phyloP scores from a whole-genome alignment of 352 stramenopile species.

The Globisporangium recalcitrans region DNA sequence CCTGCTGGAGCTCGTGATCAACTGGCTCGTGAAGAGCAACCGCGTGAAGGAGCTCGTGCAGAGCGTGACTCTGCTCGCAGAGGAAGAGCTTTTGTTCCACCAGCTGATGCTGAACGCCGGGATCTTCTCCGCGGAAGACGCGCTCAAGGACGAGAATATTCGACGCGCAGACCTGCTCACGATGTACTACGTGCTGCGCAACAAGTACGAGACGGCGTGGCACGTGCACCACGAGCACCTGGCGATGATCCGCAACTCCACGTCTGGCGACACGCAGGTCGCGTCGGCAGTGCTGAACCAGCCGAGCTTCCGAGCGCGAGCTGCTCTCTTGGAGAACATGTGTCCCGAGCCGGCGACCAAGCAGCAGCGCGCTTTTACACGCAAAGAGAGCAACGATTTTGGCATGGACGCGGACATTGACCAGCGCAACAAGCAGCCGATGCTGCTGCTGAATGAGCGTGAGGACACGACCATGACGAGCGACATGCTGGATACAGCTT shows the following conservation, averaged over 20 bases:
- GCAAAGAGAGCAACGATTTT: slow-evolving; percentile 26
- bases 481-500: slow-evolving; percentile 3
- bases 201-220: slow-evolving; percentile 72
- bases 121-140: slow-evolving; percentile 37
- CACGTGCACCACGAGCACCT: slow-evolving; percentile 71
- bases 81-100: slow-evolving; percentile 61
- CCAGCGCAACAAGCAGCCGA: slow-evolving; percentile 14
- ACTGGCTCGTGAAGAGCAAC: slow-evolving; percentile 66
- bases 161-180: slow-evolving; percentile 72
- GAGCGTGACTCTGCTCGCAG: slow-evolving; percentile 38
- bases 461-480: background rate
- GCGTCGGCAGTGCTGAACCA: slow-evolving; percentile 51
- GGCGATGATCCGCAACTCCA: slow-evolving; percentile 59
- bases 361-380: background rate
- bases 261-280: slow-evolving; percentile 56
- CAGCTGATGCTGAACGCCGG: slow-evolving; percentile 70
- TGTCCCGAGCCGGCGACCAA: slow-evolving; percentile 36
- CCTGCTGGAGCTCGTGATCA: slow-evolving; percentile 58
- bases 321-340: slow-evolving; percentile 63
- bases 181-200: slow-evolving; percentile 80
- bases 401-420: slow-evolving; percentile 26
- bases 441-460: slow-evolving; percentile 9
- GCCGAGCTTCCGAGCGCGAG: slow-evolving; percentile 58
- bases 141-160: slow-evolving; percentile 63
- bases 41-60: slow-evolving; percentile 75